Base-by-base conservation (phyloP, 2,329 filamentous ascomycete genomes). In the Scytalidium lignicola region DNA sequence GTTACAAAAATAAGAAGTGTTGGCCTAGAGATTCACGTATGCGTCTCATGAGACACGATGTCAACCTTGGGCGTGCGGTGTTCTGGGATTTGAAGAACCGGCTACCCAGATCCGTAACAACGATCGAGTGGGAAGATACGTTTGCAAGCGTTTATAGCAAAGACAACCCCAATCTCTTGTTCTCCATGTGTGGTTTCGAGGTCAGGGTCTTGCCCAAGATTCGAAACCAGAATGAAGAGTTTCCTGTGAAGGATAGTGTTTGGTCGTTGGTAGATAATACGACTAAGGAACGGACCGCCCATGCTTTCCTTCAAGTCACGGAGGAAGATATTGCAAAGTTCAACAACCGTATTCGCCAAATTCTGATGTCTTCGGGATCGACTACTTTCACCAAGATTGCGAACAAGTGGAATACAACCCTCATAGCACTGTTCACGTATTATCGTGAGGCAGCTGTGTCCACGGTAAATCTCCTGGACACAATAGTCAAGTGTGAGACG, bases 31-130 rank as follows among this genome's bases (percentile, higher is more conserved):
- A 99, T 66, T 96, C 91, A 20, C 83, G 93, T 45, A 99, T 99
- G 95, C 86, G 95, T 42, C 72, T 99, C 61, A 99, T 99, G 93
- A 85, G 93, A 55, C 93, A 99, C 68, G 93, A 99, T 70, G 95
- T 99, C 58, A 97, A 99, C 61, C 83, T 99, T 40, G 93, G 95
- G 40, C 86, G 95, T 52, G 95, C 95, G 51, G 93, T 96, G 1
- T 99, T 99, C 74, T 99, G 93, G 93, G 92, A 99, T 65, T 71
- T 99, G 67, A 97, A 99, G 79, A 99, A 99, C 68, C 85, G 93
- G 39, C 75, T 99, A 49, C 95, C 93, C 20, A 82, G 93, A 58
- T 96, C 91, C 2, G 84, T 99, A 41, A 99, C 93, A 1, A 99
- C 93, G 0, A 95, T 99, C 51, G 93, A 99, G 56, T 99, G 93